Evolutionary conservation across 164 flowering plant species (phyloP).

Genomic region (Chimonanthus salicifolius): DNA sequence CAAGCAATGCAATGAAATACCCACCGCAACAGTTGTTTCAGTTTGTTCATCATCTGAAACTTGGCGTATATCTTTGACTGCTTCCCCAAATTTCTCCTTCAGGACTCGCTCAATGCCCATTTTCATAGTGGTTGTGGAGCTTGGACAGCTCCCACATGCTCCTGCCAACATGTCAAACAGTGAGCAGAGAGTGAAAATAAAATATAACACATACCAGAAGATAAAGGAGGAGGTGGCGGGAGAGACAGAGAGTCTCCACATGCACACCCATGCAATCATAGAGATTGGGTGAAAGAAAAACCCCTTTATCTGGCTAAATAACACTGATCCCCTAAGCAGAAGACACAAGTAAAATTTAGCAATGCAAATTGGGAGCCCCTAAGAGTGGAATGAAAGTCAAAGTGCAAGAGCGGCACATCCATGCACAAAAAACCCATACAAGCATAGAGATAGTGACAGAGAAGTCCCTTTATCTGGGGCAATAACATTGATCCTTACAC

Average conservation of each 20-base stretch:
- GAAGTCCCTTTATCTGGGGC: too few species aligned
- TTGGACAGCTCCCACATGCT: slow-evolving; percentile 92
- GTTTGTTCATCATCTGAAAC: slow-evolving; percentile 50
- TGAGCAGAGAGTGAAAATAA: neutral
- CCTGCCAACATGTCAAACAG: slow-evolving; percentile 34
- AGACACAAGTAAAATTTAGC: neutral
- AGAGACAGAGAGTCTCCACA: neutral
- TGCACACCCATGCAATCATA: neutral
- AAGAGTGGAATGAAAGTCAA: neutral
- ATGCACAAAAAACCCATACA: neutral
- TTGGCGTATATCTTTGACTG: slow-evolving; percentile 73
- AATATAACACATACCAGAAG: neutral
- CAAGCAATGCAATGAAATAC: slow-evolving; percentile 3
- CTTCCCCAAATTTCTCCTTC: slow-evolving; percentile 90
- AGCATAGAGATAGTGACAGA: too few species aligned
- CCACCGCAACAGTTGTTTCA: slow-evolving; percentile 67
- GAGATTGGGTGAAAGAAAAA: neutral
- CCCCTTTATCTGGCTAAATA: neutral
- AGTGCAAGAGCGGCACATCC: neutral
- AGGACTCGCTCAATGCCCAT: slow-evolving; percentile 94
- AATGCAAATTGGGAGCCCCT: neutral
- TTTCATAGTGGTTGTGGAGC: slow-evolving; percentile 96
- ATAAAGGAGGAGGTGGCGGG: neutral
- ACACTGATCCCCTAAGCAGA: neutral
- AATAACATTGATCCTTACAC: too few species aligned